phyloP scores from a whole-genome alignment of 148 eudicot species.

The Spergularia bocconei region DNA sequence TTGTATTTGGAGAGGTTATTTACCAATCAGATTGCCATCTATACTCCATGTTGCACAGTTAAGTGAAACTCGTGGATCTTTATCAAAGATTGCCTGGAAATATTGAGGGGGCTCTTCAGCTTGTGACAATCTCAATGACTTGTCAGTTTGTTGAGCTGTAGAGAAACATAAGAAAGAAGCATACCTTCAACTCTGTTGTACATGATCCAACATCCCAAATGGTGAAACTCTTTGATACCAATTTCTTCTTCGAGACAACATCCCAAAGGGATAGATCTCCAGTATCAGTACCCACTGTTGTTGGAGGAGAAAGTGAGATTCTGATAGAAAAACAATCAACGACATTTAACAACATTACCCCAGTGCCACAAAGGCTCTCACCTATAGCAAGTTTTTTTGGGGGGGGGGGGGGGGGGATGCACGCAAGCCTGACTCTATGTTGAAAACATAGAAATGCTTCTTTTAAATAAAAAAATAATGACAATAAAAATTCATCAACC shows the following conservation, averaged over 20 bases:
- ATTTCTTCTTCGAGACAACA: conserved; percentile 15
- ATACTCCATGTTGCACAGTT: conserved; percentile 28
- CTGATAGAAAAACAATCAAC: too few species aligned
- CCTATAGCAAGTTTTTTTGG: too few species aligned
- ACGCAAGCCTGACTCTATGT: too few species aligned
- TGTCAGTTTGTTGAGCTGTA: background rate
- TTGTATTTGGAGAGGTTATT: background rate
- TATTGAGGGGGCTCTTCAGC: background rate
- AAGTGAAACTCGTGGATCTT: conserved; percentile 21
- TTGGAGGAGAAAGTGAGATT: background rate
- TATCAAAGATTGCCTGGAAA: conserved; percentile 22
- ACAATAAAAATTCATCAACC: too few species aligned
- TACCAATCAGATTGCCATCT: conserved; percentile 29
- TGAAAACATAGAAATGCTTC: too few species aligned
- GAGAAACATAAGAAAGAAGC: background rate
- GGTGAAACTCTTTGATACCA: conserved; percentile 17
- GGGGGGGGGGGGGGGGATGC: too few species aligned
- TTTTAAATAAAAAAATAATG: too few species aligned
- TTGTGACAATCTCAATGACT: background rate
- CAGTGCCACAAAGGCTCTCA: too few species aligned
- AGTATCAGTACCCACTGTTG: conserved; percentile 17
- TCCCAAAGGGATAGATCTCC: conserved; percentile 24
- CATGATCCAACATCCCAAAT: conserved; percentile 11
- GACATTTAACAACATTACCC: too few species aligned
- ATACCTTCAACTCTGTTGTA: conserved; percentile 20